Evolutionary conservation across 1,284 basidiomycete genomes (phyloP).

Genomic region (Gomphus sp.): DNA sequence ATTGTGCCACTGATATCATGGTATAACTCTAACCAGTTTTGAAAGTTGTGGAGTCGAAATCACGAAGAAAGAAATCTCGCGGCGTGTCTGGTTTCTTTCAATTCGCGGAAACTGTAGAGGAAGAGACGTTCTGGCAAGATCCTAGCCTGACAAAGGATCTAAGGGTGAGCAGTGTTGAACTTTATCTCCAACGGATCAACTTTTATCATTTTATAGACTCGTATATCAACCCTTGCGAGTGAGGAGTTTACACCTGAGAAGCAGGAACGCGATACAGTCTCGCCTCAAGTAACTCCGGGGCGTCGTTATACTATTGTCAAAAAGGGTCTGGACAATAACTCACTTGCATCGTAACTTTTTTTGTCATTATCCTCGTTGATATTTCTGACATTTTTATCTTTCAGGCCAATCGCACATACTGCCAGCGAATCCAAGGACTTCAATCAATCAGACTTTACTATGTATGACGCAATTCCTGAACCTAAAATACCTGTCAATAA

Average conservation of each 20-base stretch:
- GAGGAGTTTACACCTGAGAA: slow-evolving; percentile 5
- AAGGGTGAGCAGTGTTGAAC: slow-evolving; percentile 33
- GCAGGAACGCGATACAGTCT: not conserved
- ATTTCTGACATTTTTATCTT: not conserved
- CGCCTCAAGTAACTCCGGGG: slow-evolving; percentile 13
- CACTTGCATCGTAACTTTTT: slow-evolving; percentile 12
- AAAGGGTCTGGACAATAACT: slow-evolving; percentile 19
- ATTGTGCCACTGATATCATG: slow-evolving; percentile 10
- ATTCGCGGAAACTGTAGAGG: slow-evolving; percentile 70
- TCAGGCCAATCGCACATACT: slow-evolving; percentile 27
- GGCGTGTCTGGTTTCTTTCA: slow-evolving; percentile 59
- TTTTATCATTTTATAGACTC: slow-evolving; percentile 13
- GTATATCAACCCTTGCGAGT: slow-evolving; percentile 19
- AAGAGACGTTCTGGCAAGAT: slow-evolving; percentile 50
- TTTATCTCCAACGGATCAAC: not conserved
- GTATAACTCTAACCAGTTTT: not conserved
- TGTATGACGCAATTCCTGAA: slow-evolving; percentile 62
- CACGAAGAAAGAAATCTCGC: slow-evolving; percentile 50
- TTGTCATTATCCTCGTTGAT: not conserved
- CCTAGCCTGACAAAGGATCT: slow-evolving; percentile 44
- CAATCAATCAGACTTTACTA: slow-evolving; percentile 33
- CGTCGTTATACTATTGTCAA: slow-evolving; percentile 39
- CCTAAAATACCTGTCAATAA: slow-evolving; percentile 21
- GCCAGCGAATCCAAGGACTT: slow-evolving; percentile 18
- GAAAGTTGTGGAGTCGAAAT: slow-evolving; percentile 51